A percentile compares a stretch with the other conserved stretches of the same genome.
Conservation (phyloP, 305 asterid genomes). For the Fraxinus latifolia region DNA sequence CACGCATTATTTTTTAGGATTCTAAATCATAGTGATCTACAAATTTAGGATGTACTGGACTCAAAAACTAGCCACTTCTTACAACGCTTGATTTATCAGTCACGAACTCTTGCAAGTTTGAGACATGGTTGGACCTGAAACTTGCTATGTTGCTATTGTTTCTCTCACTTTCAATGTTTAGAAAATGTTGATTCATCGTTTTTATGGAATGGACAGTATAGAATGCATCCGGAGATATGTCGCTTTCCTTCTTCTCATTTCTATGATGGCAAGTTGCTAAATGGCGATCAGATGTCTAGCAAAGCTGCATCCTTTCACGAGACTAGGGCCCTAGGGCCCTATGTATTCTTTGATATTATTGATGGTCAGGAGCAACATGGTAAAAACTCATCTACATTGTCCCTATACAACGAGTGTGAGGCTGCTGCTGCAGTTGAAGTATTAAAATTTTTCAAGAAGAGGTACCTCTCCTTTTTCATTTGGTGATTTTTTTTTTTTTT, state of each 20-base stretch:
- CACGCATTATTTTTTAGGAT: neutral
- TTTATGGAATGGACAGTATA: slow-evolving; percentile 63
- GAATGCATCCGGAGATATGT: slow-evolving; percentile 99
- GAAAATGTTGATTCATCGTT: neutral
- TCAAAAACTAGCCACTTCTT: neutral
- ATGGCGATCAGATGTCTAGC: slow-evolving; percentile 22
- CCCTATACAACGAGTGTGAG: slow-evolving; percentile 82
- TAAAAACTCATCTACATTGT: slow-evolving; percentile 64
- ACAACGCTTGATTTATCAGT: neutral
- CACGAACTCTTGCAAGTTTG: neutral
- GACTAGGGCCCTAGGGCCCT: slow-evolving; percentile 83
- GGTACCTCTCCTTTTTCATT: slow-evolving; percentile 42
- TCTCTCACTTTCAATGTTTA: neutral
- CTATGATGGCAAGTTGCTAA: slow-evolving; percentile 88
- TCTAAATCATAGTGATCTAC: neutral
- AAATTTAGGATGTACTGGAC: neutral
- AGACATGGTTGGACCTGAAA: neutral
- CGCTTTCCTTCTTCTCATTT: slow-evolving; percentile 90
- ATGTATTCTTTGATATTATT: slow-evolving; percentile 74
- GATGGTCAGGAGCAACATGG: slow-evolving; percentile 94
- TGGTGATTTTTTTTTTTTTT: slow-evolving; percentile 11
- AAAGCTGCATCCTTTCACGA: slow-evolving; percentile 78
- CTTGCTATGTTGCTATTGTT: neutral
- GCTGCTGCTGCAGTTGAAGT: slow-evolving; percentile 98
- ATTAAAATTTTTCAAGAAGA: slow-evolving; percentile 57